Percentiles rank a stretch among this genome's conserved stretches.
Evolutionary conservation across 441 rosid genomes (phyloP).

Genomic region (Dalechampia spathulata): DNA sequence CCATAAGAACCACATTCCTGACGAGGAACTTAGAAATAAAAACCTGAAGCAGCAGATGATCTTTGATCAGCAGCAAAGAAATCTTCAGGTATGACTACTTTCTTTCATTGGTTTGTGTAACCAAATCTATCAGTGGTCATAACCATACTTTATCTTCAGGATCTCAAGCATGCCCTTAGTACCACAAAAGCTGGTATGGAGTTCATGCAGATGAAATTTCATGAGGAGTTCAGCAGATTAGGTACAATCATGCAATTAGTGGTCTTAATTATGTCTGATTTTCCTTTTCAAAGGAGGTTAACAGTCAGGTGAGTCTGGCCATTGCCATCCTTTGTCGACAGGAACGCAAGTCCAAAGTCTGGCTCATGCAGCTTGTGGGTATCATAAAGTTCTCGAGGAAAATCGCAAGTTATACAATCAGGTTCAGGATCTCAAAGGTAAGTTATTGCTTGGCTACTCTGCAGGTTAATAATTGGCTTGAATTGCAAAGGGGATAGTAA

Average conservation of each 20-base stretch:
- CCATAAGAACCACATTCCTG: constrained; percentile 29
- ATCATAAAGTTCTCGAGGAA: constrained; percentile 81
- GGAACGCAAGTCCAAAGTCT: constrained; percentile 77
- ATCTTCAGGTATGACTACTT: constrained; percentile 46
- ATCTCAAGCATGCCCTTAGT: constrained; percentile 52
- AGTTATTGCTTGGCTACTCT: constrained; percentile 12
- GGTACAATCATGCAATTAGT: too few species aligned
- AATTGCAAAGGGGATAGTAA: not conserved
- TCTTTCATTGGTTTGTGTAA: too few species aligned
- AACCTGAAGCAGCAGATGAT: constrained; percentile 41
- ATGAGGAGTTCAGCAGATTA: constrained; percentile 72
- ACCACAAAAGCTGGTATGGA: constrained; percentile 87
- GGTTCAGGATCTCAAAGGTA: constrained; percentile 95
- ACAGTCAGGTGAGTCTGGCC: too few species aligned
- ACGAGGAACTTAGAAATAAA: constrained; percentile 45
- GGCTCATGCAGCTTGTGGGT: constrained; percentile 83
- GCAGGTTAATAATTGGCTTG: not conserved
- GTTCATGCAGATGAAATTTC: constrained; percentile 74
- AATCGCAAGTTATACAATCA: constrained; percentile 84
- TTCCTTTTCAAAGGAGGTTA: too few species aligned
- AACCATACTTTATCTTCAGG: constrained; percentile 30
- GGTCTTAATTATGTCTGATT: too few species aligned
- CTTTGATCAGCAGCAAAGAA: constrained; percentile 67
- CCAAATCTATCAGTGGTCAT: too few species aligned
- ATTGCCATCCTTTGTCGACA: constrained; percentile 19